A percentile compares a stretch with the other conserved stretches of the same genome.
Conservation (phyloP, 208 protist species). For the Trypanosoma vivax region DNA sequence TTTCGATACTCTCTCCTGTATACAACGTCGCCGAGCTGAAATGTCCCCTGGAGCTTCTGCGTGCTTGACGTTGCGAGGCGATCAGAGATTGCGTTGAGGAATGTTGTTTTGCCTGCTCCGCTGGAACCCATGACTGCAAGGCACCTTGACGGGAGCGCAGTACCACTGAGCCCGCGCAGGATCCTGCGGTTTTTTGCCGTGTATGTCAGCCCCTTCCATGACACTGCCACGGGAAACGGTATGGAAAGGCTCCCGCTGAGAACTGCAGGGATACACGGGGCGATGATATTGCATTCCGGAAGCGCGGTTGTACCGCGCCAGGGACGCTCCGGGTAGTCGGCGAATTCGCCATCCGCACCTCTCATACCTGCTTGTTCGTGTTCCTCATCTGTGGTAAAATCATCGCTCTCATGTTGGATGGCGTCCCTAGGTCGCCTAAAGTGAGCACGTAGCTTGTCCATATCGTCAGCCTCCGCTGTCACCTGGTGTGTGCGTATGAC, state of each 20-base stretch:
- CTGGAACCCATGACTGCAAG: slow-evolving; percentile 80
- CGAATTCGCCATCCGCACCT: too few relatives aligned
- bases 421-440: too few relatives aligned
- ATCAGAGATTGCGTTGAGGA: slow-evolving; percentile 77
- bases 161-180: slow-evolving; percentile 61
- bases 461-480: too few relatives aligned
- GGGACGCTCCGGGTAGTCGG: too few relatives aligned
- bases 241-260: slow-evolving; percentile 16
- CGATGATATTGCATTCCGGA: too few relatives aligned
- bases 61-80: slow-evolving; percentile 31
- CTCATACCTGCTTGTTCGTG: too few relatives aligned
- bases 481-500: too few relatives aligned
- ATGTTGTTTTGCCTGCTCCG: slow-evolving; percentile 85
- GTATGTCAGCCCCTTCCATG: slow-evolving; percentile 73
- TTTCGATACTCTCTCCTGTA: slow-evolving; percentile 52
- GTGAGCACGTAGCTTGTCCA: too few relatives aligned
- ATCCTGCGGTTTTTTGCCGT: slow-evolving; percentile 34
- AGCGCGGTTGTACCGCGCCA: too few relatives aligned
- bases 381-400: too few relatives aligned
- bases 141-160: slow-evolving; percentile 56
- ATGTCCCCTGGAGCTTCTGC: slow-evolving; percentile 38
- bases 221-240: slow-evolving; percentile 49
- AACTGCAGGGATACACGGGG: slow-evolving; percentile 37
- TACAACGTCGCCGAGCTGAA: slow-evolving; percentile 61
- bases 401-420: too few relatives aligned